phyloP scores from a whole-genome alignment of 192 early-diverging fungal genomes.

The Linnemannia elongata region DNA sequence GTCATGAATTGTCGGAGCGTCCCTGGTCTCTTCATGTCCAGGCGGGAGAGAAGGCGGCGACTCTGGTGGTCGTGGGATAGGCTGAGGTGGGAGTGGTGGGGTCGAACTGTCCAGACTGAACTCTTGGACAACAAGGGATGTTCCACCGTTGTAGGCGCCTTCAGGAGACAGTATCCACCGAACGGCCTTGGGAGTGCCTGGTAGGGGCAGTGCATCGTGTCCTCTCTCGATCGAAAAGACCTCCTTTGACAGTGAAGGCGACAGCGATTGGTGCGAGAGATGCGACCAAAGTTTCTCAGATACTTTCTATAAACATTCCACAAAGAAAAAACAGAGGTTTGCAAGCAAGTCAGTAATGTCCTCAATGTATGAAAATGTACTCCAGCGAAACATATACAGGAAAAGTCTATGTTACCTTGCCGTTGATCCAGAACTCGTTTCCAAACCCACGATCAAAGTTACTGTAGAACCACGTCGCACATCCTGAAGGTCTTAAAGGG shows the following conservation, averaged over 20 bases:
- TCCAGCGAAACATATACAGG: not conserved
- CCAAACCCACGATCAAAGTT: constrained; percentile 70
- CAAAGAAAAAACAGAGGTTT: too few species aligned
- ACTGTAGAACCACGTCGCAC: constrained; percentile 62
- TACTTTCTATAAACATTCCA: constrained; percentile 33
- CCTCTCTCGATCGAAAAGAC: constrained; percentile 18
- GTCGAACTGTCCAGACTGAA: not conserved
- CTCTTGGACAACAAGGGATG: constrained; percentile 35
- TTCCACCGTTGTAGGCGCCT: constrained; percentile 36
- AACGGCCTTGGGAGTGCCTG: not conserved
- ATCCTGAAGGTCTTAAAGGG: constrained; percentile 49
- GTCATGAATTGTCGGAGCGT: not conserved
- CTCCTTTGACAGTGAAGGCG: constrained; percentile 51
- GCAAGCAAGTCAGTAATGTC: not conserved
- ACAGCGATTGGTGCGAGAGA: constrained; percentile 65
- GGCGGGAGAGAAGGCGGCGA: not conserved
- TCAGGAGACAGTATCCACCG: constrained; percentile 36
- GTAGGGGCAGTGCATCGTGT: not conserved
- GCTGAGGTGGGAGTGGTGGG: not conserved
- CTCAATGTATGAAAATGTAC: not conserved
- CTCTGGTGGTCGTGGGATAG: constrained; percentile 7
- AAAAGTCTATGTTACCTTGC: constrained; percentile 44
- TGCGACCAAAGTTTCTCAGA: constrained; percentile 60
- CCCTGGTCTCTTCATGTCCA: not conserved
- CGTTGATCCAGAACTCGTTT: constrained; percentile 57